Conservation (phyloP, 345 rosid species). For the Odontarrhena argentea region DNA sequence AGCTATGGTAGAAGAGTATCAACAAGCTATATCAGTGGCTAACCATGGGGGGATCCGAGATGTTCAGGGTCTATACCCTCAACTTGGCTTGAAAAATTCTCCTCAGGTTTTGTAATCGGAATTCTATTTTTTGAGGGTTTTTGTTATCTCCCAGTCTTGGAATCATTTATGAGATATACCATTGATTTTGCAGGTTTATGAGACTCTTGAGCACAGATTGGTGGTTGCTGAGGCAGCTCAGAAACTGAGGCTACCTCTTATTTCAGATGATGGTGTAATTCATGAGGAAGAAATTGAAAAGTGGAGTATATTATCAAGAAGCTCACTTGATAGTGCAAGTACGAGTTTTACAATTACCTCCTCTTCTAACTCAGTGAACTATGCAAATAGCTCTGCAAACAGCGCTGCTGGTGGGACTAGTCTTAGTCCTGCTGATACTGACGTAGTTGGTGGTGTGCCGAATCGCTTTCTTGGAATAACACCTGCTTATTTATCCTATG, state of each 20-base stretch:
- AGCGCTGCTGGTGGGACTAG: conserved; percentile 48
- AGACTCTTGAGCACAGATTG: conserved; percentile 83
- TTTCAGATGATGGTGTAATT: conserved; percentile 89
- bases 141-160: neutral
- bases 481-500: conserved; percentile 82
- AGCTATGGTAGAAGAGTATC: conserved; percentile 95
- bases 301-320: conserved; percentile 80
- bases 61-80: conserved; percentile 64
- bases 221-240: conserved; percentile 97
- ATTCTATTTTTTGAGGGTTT: neutral
- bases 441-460: conserved; percentile 91
- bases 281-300: conserved; percentile 93
- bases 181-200: conserved; percentile 63
- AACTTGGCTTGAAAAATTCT: conserved; percentile 73
- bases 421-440: conserved; percentile 55
- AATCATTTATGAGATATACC: neutral
- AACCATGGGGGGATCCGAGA: conserved; percentile 80
- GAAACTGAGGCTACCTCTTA: conserved; percentile 88
- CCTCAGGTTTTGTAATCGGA: conserved; percentile 54
- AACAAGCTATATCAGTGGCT: conserved; percentile 75
- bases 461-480: conserved; percentile 93
- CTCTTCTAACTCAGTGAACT: conserved; percentile 65
- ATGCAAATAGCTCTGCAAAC: conserved; percentile 57
- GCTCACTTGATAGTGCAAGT: conserved; percentile 82
- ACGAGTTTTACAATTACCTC: conserved; percentile 77